Evolutionary conservation across 2,329 filamentous ascomycete genomes (phyloP), one percentile per base, ranked within the genome.

Genomic region (Tolypocladium album): DNA sequence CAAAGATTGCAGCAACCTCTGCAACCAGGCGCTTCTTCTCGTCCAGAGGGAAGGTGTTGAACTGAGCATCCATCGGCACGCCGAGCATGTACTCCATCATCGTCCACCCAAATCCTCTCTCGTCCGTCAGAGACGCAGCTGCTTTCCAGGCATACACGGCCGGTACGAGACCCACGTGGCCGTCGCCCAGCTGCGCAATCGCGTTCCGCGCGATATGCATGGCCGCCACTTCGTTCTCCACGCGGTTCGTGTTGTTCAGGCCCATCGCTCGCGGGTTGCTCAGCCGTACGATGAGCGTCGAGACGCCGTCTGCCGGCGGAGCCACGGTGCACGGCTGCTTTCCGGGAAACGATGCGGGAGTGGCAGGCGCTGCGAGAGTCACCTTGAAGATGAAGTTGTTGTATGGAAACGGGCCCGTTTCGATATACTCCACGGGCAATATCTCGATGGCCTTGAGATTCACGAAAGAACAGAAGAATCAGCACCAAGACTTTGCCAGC

Each of bases 221-320:
- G 9, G 66, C 63, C 1, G 67, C 67, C 2, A 70, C 68, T 20
- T 70, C 68, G 55, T 71, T 70, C 61, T 70, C 62, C 4, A 68
- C 61, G 4, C 69, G 65, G 38, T 61, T 61, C 22, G 58, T 59
- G n/a, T 64, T 55, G 50, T 64, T 62, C 38, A 60, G 17, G 24
- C 58, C 61, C 17, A 56, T 40, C 0, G 62, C 64, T 3, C 15
- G 55, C 9, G 62, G 56, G 36, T 67, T 67, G 22, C 58, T 50
- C 27, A 67, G 39, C 9, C 62, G 60, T 43, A 67, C 57, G 17
- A 66, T 56, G 1, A 67, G 13, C 0, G 55, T 52, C 5, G 58
- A 61, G 7, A 61, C 22, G 24, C 58, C 40, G 13, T 31, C 45
- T 0, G 45, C 24, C 45, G 45, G 45, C 45, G 45, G 45, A 5